These are phyloP conservation scores for Umbelopsis sp. DNA, from an alignment of 192 early-diverging fungal species.

Conservation along the genomic window DNA sequence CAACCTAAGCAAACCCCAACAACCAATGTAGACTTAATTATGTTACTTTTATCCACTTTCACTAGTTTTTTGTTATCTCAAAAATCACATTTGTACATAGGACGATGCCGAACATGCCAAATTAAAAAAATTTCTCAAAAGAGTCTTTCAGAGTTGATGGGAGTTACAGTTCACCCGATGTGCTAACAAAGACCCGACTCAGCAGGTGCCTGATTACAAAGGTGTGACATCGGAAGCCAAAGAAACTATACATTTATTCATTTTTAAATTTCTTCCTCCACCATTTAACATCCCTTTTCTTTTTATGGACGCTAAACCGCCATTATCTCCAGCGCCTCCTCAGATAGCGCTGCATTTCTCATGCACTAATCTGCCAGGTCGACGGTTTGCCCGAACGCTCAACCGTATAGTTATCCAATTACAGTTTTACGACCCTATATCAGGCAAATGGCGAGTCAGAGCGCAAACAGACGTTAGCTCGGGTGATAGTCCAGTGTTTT, in stretches of 20 bases:
- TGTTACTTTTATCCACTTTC: background rate
- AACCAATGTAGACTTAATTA: constrained; percentile 17
- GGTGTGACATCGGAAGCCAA: too few species aligned
- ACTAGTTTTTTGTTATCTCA: background rate
- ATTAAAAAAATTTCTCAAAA: background rate
- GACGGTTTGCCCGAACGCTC: background rate
- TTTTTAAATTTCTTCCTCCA: background rate
- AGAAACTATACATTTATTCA: background rate
- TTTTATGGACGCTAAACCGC: constrained; percentile 10
- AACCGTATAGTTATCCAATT: constrained; percentile 10
- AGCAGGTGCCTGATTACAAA: too few species aligned
- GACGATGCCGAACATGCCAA: background rate
- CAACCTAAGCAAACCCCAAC: too few species aligned
- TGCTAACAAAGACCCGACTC: too few species aligned
- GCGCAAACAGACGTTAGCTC: constrained; percentile 15
- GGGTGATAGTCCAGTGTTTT: constrained; percentile 17
- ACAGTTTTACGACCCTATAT: constrained; percentile 12
- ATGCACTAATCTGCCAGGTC: constrained; percentile 11
- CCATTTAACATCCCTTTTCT: background rate
- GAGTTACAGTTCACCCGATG: too few species aligned
- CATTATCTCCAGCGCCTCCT: constrained; percentile 11
- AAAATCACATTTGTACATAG: background rate
- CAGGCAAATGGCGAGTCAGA: constrained; percentile 7
- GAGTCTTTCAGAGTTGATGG: background rate
- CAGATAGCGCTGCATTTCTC: constrained; percentile 21